A percentile compares a stretch with the other conserved stretches of the same genome.
phyloP scores from a whole-genome alignment of 1,139 yeast genomes.

The Magnusiomyces ingens region DNA sequence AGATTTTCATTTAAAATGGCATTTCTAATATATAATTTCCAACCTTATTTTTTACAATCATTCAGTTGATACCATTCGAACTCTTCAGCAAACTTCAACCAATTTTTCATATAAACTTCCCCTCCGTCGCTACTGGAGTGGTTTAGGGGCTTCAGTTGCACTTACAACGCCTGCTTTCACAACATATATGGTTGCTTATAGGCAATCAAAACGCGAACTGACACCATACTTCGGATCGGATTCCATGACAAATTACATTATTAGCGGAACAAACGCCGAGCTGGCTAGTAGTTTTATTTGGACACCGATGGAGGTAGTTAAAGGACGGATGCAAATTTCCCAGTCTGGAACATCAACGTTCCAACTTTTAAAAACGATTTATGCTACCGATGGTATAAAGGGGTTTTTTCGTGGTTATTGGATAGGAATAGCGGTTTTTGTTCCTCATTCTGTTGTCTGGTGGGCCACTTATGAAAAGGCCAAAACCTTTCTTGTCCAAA shows the following conservation, averaged over 20 bases:
- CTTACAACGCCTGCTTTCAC: constrained; percentile 41
- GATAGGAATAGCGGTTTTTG: constrained; percentile 38
- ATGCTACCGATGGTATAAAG: constrained; percentile 31
- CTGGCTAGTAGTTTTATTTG: constrained; percentile 37
- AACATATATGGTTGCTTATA: constrained; percentile 37
- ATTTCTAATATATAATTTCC: background rate
- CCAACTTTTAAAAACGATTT: constrained; percentile 26
- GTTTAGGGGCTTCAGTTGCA: constrained; percentile 35
- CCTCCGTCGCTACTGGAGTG: constrained; percentile 37
- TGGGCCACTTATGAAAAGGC: constrained; percentile 34
- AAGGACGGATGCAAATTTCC: constrained; percentile 39
- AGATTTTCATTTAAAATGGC: background rate
- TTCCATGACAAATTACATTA: constrained; percentile 33
- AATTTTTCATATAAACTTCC: constrained; percentile 33
- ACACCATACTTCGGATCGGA: constrained; percentile 35
- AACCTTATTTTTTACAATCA: background rate
- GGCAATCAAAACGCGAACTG: constrained; percentile 35
- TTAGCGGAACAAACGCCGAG: constrained; percentile 37
- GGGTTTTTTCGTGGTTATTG: constrained; percentile 42
- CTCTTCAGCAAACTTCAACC: constrained; percentile 37
- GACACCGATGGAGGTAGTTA: constrained; percentile 43
- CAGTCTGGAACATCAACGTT: constrained; percentile 21
- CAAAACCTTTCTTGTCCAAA: constrained; percentile 12
- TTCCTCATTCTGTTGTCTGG: constrained; percentile 39
- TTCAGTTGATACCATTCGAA: constrained; percentile 35